Evolutionary conservation across 2,329 filamentous ascomycete species (phyloP), one percentile per base, ranked within the genome.

Genomic region (Fusarium fujikuroi): DNA sequence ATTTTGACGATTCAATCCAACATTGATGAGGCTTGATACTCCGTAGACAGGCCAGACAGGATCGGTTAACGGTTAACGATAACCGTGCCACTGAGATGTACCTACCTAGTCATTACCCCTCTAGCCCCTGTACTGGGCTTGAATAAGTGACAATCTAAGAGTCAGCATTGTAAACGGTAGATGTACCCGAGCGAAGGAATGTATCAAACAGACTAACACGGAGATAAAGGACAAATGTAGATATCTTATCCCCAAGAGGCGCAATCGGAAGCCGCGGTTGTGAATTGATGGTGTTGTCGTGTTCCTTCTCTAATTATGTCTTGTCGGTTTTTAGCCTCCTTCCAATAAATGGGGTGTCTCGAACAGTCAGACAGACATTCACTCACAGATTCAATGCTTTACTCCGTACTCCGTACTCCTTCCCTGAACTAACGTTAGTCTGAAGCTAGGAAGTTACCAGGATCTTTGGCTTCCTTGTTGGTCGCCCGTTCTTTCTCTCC

Each of bases 51-150:
- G 30, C 47, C 28, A 43, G 44, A 39, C 53, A 56, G 50, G 44
- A 39, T 68, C 70, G 66, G 70, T 59, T 68, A 72, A 71, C 62
- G 70, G 70, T 61, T 74, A 68, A 74, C 36, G 54, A 39, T 64
- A 60, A 58, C 70, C 62, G 67, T 60, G 44, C 37, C 30, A 44
- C 58, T 63, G 47, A 50, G 32, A 30, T 37, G 32, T 28, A 30
- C 25, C 11, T 32, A 32, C 32, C 12, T 37, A 42, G 63, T 43
- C 63, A 30, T 39, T 14, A 23, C 37, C 36, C 54, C 23, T 18
- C 25, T 43, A 49, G n/a, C 23, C 49, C 60, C 23, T 19, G 42
- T 40, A 44, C 46, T 40, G 25, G 34, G 57, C 30, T 67, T 49
- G 28, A 30, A 49, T 23, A 32, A 39, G 37, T 52, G 56, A 47